phyloP scores from a whole-genome alignment of 2,329 filamentous ascomycete genomes.

The Fusarium azukiicola region DNA sequence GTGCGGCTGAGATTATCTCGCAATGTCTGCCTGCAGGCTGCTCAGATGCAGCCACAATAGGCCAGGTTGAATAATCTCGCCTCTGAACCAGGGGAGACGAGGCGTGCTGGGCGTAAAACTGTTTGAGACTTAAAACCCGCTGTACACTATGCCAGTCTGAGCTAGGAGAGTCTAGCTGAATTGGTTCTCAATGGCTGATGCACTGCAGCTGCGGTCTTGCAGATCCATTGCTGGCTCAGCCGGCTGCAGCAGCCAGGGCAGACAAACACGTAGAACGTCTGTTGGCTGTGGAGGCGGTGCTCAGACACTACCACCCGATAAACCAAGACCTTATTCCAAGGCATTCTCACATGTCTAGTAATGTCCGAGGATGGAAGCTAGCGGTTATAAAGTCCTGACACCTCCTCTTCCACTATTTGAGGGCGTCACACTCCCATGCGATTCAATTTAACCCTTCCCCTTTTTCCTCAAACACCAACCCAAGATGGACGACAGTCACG shows the following conservation, averaged over 20 bases:
- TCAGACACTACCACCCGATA: background rate
- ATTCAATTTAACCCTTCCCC: background rate
- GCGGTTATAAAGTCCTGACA: rapidly evolving
- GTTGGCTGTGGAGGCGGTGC: background rate
- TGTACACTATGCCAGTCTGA: background rate
- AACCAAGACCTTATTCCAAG: background rate
- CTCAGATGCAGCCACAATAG: background rate
- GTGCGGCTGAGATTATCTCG: no score
- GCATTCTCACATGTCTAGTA: background rate
- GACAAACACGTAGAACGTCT: background rate
- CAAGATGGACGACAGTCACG: background rate
- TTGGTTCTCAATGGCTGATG: background rate
- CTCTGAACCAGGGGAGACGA: no score
- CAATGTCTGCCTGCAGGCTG: no score
- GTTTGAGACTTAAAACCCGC: no score
- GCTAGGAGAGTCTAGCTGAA: background rate
- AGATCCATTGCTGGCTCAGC: background rate
- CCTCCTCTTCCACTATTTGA: background rate
- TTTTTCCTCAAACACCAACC: background rate
- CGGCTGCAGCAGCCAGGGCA: background rate
- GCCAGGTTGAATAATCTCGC: background rate
- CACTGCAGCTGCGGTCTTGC: background rate
- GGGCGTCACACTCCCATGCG: background rate
- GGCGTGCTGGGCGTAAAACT: no score
- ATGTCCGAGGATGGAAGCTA: background rate